phyloP scores from a whole-genome alignment of 2,329 filamentous ascomycete genomes.

The Neonectria coccinea region DNA sequence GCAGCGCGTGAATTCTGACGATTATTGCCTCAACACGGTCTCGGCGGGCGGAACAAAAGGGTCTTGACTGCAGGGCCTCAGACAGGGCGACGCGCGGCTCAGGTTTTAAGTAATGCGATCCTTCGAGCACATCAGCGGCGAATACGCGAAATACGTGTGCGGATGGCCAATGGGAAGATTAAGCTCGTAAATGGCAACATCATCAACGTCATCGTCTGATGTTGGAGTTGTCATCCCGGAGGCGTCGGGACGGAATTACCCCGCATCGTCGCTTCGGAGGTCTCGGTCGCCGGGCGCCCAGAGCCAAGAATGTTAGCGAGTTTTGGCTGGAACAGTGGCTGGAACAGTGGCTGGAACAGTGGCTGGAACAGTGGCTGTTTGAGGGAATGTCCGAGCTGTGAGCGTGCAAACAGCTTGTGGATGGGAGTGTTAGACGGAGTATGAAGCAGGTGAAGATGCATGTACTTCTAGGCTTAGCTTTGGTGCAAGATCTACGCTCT shows the following conservation, averaged over 20 bases:
- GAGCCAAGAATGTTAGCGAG: neutral
- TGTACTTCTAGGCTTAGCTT: too few species aligned
- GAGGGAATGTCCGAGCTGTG: too few species aligned
- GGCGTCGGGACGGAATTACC: constrained; percentile 5
- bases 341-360: too few species aligned
- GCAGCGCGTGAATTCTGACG: neutral
- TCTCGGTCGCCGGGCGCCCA: neutral
- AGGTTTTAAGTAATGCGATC: neutral
- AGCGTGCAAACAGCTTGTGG: too few species aligned
- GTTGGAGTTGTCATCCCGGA: constrained; percentile 7
- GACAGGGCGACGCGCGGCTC: neutral
- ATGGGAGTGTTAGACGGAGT: too few species aligned
- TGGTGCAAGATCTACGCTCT: too few species aligned
- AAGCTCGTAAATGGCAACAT: neutral
- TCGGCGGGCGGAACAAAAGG: too few species aligned
- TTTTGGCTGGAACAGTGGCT: neutral
- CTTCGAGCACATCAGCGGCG: neutral
- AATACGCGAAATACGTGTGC: neutral
- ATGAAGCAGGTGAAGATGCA: too few species aligned
- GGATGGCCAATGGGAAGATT: neutral
- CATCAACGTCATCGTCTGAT: constrained; percentile 8
- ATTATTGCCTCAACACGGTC: neutral
- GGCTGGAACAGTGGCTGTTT: neutral
- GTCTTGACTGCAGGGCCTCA: too few species aligned
- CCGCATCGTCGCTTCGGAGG: constrained; percentile 1